Conservation (phyloP, 139 green algal species). For the Chlamydomonas sphaeroides region DNA sequence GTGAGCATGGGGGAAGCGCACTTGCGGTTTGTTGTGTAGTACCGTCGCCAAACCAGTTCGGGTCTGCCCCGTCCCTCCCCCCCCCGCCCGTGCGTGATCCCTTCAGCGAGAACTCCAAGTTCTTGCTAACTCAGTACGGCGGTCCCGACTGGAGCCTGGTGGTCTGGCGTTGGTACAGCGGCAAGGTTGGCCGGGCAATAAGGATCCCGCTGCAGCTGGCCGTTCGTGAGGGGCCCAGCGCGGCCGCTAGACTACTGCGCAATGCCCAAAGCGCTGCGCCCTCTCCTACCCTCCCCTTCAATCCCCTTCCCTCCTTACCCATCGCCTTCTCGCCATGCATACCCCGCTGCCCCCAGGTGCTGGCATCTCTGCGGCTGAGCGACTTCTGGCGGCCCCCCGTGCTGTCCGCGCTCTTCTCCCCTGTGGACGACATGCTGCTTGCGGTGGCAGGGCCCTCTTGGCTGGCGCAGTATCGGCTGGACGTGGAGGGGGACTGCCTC, state of each 20-base stretch:
- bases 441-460: not conserved
- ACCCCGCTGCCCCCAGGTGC: conserved; percentile 8
- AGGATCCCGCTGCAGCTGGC: no score
- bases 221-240: no score
- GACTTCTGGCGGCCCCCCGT: not conserved
- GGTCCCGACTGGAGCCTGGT: conserved; percentile 43
- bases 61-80: not conserved
- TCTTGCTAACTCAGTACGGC: conserved; percentile 48
- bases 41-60: not conserved
- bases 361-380: conserved; percentile 13
- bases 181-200: conserved; percentile 50
- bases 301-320: no score
- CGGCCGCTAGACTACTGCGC: no score
- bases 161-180: conserved; percentile 58
- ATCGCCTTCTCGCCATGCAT: no score
- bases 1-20: no score
- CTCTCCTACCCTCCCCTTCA: no score
- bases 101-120: conserved; percentile 55
- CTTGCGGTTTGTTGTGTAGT: no score
- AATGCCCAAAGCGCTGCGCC: no score
- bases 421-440: conserved; percentile 46
- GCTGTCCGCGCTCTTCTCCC: conserved; percentile 38
- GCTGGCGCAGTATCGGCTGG: conserved; percentile 8
- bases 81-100: not conserved
- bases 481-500: conserved; percentile 33